phyloP scores from a whole-genome alignment of 805 yeast genomes.

The Ogataea pilisensis region DNA sequence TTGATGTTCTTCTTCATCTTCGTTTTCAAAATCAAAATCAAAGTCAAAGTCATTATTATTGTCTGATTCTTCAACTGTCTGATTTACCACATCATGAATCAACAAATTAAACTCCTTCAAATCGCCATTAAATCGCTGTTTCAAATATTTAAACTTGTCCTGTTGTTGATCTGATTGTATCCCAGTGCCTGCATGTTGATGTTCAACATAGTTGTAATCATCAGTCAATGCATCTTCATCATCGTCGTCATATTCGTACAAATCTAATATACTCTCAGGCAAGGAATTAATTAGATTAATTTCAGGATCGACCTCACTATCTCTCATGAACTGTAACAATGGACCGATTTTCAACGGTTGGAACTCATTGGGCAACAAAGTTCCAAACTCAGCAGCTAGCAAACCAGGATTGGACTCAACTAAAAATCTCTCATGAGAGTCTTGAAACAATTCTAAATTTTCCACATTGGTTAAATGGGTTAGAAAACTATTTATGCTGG shows the following conservation, averaged over 20 bases:
- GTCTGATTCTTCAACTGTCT: background rate
- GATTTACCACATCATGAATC: slow-evolving; percentile 7
- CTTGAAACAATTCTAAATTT: slow-evolving; percentile 9
- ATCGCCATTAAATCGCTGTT: slow-evolving; percentile 1
- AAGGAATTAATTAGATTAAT: background rate
- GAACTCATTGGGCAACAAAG: background rate
- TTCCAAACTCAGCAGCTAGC: slow-evolving; percentile 10
- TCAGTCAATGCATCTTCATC: background rate
- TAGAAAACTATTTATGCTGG: slow-evolving; percentile 3
- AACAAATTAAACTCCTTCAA: slow-evolving; percentile 5
- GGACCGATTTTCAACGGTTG: slow-evolving; percentile 1
- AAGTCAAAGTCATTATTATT: no score
- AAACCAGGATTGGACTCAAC: slow-evolving; percentile 1
- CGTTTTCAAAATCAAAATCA: no score
- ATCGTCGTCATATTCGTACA: background rate
- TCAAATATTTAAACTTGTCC: slow-evolving; percentile 9
- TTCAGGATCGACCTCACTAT: slow-evolving; percentile 4
- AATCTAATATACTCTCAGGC: background rate
- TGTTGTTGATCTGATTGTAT: no score
- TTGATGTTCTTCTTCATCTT: background rate
- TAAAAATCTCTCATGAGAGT: slow-evolving; percentile 2
- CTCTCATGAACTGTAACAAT: slow-evolving; percentile 5
- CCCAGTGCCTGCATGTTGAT: background rate
- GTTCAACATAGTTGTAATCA: background rate
- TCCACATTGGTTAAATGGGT: slow-evolving; percentile 10